phyloP scores from a whole-genome alignment of 2,329 filamentous ascomycete genomes.

The Exophiala sideris region DNA sequence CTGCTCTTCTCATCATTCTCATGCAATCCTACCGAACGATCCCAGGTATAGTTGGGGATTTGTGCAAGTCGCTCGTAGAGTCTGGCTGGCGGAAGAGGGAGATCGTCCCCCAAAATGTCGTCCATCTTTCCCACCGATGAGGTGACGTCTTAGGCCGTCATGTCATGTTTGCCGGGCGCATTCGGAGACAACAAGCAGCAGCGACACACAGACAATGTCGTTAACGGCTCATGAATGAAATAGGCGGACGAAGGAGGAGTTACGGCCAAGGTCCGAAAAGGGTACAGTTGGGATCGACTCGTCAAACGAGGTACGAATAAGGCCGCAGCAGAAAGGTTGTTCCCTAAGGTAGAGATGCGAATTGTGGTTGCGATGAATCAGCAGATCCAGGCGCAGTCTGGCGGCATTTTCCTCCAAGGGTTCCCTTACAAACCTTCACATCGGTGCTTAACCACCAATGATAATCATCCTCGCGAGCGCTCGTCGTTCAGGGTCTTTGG shows the following conservation, averaged over 20 bases:
- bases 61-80: slow-evolving; percentile 71
- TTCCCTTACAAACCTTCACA: too few relatives aligned
- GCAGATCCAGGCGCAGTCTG: too few relatives aligned
- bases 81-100: slow-evolving; percentile 59
- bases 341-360: too few relatives aligned
- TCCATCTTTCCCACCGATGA: slow-evolving; percentile 20
- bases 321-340: too few relatives aligned
- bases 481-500: too few relatives aligned
- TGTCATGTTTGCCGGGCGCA: slow-evolving; percentile 10
- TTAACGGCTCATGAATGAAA: neutral
- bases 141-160: slow-evolving; percentile 9
- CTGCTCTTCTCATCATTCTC: slow-evolving; percentile 5
- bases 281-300: too few relatives aligned
- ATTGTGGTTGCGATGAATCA: too few relatives aligned
- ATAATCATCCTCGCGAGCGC: too few relatives aligned
- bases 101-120: slow-evolving; percentile 43
- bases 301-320: too few relatives aligned
- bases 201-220: neutral
- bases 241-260: neutral
- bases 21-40: slow-evolving; percentile 52
- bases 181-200: neutral
- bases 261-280: neutral
- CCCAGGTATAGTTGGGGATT: slow-evolving; percentile 73
- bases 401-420: too few relatives aligned
- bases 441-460: too few relatives aligned